phyloP scores from a whole-genome alignment of 2,329 filamentous ascomycete genomes.

The Moelleriella libera region DNA sequence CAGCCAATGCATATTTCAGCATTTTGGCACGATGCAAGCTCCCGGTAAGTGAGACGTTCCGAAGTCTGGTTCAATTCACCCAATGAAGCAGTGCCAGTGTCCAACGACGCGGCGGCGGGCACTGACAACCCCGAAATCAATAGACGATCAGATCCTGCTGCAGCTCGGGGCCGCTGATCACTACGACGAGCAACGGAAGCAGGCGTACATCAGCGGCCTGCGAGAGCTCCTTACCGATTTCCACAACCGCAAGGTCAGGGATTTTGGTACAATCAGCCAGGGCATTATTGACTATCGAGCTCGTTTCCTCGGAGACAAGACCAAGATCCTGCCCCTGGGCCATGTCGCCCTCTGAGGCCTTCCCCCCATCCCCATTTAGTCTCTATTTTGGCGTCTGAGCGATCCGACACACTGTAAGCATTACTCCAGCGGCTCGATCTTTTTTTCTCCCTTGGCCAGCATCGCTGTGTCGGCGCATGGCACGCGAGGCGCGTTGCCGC shows the following conservation, averaged over 20 bases:
- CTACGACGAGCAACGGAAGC: conserved; percentile 45
- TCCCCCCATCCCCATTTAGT: no score
- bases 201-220: conserved; percentile 48
- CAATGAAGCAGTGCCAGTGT: conserved; percentile 4
- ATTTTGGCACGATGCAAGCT: conserved; percentile 42
- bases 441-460: background rate
- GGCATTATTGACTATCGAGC: conserved; percentile 54
- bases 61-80: background rate
- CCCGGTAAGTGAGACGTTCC: conserved; percentile 18
- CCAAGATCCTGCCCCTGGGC: conserved; percentile 47
- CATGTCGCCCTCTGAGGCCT: conserved; percentile 21
- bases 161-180: conserved; percentile 55
- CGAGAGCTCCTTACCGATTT: conserved; percentile 45
- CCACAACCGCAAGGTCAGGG: conserved; percentile 43
- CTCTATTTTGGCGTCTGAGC: background rate
- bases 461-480: background rate
- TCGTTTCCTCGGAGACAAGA: conserved; percentile 48
- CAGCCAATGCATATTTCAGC: conserved; percentile 58
- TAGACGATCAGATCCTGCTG: conserved; percentile 62
- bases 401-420: conserved; percentile 2
- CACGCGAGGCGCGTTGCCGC: background rate
- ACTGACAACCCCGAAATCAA: conserved; percentile 28
- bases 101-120: conserved; percentile 17
- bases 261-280: conserved; percentile 52
- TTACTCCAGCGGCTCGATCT: background rate